phyloP scores from a whole-genome alignment of 1,139 yeast species.

The Debaryomyces singareniensis region DNA sequence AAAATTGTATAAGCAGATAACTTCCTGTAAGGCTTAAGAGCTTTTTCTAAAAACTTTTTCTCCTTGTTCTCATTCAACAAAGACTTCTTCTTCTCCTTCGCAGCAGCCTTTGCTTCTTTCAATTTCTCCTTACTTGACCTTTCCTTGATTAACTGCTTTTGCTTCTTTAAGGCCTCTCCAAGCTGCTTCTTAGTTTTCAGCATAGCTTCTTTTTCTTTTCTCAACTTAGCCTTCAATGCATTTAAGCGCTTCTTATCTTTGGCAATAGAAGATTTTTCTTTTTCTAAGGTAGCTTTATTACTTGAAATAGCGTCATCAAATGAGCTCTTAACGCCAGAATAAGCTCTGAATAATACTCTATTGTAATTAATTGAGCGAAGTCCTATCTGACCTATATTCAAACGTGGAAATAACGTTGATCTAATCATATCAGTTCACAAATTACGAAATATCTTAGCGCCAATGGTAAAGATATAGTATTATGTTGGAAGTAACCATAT shows the following conservation, averaged over 20 bases:
- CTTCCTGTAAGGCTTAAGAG: constrained; percentile 21
- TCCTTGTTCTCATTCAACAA: constrained; percentile 11
- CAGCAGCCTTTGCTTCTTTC: constrained; percentile 9
- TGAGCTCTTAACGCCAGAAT: too few species aligned
- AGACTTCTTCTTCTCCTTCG: constrained; percentile 9
- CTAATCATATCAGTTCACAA: too few species aligned
- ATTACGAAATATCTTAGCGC: too few species aligned
- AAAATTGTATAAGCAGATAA: constrained; percentile 24
- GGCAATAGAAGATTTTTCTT: too few species aligned
- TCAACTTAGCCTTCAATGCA: constrained; percentile 12
- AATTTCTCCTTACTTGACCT: constrained; percentile 11
- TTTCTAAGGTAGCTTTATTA: too few species aligned
- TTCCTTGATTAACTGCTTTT: constrained; percentile 9
- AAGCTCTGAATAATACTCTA: too few species aligned
- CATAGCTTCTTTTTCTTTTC: constrained; percentile 19
- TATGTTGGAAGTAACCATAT: too few species aligned
- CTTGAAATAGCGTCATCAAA: too few species aligned
- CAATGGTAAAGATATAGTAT: too few species aligned
- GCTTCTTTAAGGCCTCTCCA: constrained; percentile 12
- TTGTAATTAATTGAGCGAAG: too few species aligned
- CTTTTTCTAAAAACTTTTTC: constrained; percentile 16
- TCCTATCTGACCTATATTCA: too few species aligned
- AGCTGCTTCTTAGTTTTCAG: constrained; percentile 15
- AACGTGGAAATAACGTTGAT: too few species aligned
- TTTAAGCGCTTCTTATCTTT: constrained; percentile 9